Conservation (phyloP, 768 basidiomycete genomes). For the Lentinula edodes region DNA sequence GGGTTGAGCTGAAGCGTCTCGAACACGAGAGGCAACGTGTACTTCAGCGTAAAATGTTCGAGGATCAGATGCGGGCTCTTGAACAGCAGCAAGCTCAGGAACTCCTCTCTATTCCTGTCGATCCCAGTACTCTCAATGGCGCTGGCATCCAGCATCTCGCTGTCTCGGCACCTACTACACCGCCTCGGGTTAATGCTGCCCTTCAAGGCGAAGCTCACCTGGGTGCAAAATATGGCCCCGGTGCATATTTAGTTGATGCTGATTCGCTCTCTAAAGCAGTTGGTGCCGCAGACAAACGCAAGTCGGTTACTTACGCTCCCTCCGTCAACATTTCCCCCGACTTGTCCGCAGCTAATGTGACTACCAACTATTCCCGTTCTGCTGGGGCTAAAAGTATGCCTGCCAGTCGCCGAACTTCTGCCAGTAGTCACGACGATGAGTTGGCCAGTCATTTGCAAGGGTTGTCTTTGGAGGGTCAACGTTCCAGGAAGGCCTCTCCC, state of each 20-base stretch:
- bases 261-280: slow-evolving; percentile 67
- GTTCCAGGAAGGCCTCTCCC: slow-evolving; percentile 51
- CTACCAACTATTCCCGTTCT: slow-evolving; percentile 50
- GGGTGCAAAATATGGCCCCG: slow-evolving; percentile 34
- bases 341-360: slow-evolving; percentile 34
- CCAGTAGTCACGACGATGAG: slow-evolving; percentile 83
- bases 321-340: slow-evolving; percentile 74
- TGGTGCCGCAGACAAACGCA: slow-evolving; percentile 71
- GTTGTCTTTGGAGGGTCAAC: slow-evolving; percentile 62
- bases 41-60: slow-evolving; percentile 85
- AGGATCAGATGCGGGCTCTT: slow-evolving; percentile 93
- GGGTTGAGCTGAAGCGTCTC: slow-evolving; percentile 84
- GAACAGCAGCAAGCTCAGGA: slow-evolving; percentile 90
- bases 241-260: slow-evolving; percentile 47
- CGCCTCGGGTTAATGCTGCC: slow-evolving; percentile 70
- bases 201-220: slow-evolving; percentile 54
- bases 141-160: slow-evolving; percentile 68
- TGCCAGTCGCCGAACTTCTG: slow-evolving; percentile 83
- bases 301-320: slow-evolving; percentile 82
- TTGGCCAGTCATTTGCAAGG: slow-evolving; percentile 71
- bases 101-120: slow-evolving; percentile 69
- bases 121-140: slow-evolving; percentile 33
- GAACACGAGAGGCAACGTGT: slow-evolving; percentile 89
- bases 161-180: slow-evolving; percentile 85
- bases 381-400: slow-evolving; percentile 91